Evolutionary conservation across 305 asterid genomes (phyloP).

Genomic region (Fraxinus latifolia): DNA sequence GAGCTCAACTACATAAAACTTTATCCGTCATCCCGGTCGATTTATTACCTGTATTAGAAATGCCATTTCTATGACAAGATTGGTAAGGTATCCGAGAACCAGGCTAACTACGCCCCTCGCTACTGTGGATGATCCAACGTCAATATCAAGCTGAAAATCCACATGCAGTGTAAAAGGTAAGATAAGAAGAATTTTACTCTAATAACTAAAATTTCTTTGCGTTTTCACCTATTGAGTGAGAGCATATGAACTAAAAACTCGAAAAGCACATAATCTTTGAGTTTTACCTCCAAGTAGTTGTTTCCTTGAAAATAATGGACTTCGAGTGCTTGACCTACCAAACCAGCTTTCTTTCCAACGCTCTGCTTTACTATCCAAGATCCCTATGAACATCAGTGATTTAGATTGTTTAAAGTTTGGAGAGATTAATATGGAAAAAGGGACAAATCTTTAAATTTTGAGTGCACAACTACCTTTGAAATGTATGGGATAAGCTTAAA

Average conservation of each 20-base stretch:
- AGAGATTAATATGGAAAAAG: background rate
- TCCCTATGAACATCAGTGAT: constrained; percentile 51
- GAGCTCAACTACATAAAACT: too few species aligned
- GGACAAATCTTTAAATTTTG: background rate
- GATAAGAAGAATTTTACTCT: background rate
- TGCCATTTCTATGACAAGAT: constrained; percentile 80
- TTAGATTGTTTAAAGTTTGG: background rate
- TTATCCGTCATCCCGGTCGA: too few species aligned
- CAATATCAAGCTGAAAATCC: constrained; percentile 62
- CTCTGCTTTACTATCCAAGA: constrained; percentile 98
- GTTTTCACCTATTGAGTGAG: background rate
- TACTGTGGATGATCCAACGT: constrained; percentile 83
- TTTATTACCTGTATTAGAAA: constrained; percentile 57
- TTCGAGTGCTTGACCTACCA: constrained; percentile 85
- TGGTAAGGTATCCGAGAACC: constrained; percentile 73
- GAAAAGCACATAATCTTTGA: background rate
- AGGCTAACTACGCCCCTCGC: constrained; percentile 88
- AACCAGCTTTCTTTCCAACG: constrained; percentile 85
- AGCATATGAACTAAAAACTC: background rate
- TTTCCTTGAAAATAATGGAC: constrained; percentile 77
- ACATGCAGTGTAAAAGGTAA: background rate
- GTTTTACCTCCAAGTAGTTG: constrained; percentile 85
- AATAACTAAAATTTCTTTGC: background rate
- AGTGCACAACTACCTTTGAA: constrained; percentile 49
- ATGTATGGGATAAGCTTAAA: constrained; percentile 92